A percentile compares a stretch with the other conserved stretches of the same genome.
phyloP scores from a whole-genome alignment of 192 early-diverging fungal genomes.

The Entomortierella beljakovae region DNA sequence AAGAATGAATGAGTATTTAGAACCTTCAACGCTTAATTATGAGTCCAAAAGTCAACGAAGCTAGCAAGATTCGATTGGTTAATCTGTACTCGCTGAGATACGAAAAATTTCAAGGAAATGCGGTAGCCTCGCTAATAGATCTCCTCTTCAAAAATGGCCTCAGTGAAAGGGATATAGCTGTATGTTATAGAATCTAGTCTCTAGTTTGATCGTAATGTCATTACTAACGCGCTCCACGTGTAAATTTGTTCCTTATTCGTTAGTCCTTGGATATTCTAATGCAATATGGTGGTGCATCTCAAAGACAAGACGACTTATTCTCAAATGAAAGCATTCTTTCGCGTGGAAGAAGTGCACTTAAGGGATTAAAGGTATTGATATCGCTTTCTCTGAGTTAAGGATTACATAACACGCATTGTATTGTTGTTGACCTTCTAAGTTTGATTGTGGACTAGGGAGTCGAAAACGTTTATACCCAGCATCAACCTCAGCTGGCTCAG shows the following conservation, averaged over 20 bases:
- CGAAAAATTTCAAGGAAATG: constrained; percentile 83
- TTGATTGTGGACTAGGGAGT: constrained; percentile 70
- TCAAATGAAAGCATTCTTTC: constrained; percentile 89
- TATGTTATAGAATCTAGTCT: constrained; percentile 44
- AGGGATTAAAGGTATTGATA: constrained; percentile 82
- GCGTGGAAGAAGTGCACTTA: constrained; percentile 88
- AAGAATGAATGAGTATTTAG: constrained; percentile 43
- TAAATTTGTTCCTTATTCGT: not conserved
- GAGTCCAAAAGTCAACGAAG: constrained; percentile 72
- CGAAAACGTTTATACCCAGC: constrained; percentile 99
- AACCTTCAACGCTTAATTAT: constrained; percentile 77
- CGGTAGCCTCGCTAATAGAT: constrained; percentile 78
- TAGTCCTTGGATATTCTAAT: constrained; percentile 79
- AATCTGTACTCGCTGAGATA: constrained; percentile 93
- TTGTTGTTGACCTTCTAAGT: not conserved
- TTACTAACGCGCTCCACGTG: not conserved
- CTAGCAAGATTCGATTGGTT: constrained; percentile 83
- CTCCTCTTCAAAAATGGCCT: constrained; percentile 77
- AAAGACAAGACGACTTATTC: constrained; percentile 91
- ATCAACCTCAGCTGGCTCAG: constrained; percentile 85
- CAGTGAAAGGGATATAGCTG: constrained; percentile 76
- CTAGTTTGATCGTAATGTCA: not conserved
- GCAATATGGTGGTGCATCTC: constrained; percentile 79
- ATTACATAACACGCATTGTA: too few species aligned
- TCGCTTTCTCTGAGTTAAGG: too few species aligned